phyloP scores from a whole-genome alignment of 257 asterid genomes.

The Lavandula angustifolia region DNA sequence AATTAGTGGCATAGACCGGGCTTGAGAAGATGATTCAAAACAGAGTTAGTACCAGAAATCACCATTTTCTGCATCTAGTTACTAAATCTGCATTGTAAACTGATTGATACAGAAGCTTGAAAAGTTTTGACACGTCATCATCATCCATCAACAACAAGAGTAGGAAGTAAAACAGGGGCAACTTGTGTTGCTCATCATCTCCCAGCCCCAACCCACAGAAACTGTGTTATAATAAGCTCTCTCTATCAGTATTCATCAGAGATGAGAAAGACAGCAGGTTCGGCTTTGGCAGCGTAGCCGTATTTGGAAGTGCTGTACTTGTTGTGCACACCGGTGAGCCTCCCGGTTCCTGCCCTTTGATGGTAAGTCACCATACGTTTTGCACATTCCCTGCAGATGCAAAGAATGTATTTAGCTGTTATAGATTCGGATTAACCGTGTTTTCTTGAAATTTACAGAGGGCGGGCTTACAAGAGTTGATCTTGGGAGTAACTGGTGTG shows the following conservation, averaged over 20 bases:
- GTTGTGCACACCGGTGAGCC: slow-evolving; percentile 72
- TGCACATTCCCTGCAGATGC: slow-evolving; percentile 61
- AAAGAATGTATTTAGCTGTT: no score
- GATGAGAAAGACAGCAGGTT: slow-evolving; percentile 66
- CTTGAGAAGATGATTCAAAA: no score
- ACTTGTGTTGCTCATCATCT: no score
- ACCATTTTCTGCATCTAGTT: no score
- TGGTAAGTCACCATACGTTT: slow-evolving; percentile 67
- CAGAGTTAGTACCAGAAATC: not conserved
- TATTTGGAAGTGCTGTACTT: slow-evolving; percentile 74
- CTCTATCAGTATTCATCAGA: slow-evolving; percentile 20
- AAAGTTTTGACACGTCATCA: no score
- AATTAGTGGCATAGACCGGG: no score
- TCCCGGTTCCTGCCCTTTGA: slow-evolving; percentile 66
- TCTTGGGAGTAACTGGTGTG: slow-evolving; percentile 56
- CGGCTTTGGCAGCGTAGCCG: slow-evolving; percentile 62
- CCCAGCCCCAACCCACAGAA: no score
- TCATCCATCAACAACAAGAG: no score
- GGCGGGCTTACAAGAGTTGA: slow-evolving; percentile 69
- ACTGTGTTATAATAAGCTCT: no score
- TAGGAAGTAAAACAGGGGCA: no score
- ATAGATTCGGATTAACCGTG: not conserved
- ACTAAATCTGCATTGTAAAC: no score
- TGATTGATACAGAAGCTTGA: no score
- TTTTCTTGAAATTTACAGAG: not conserved